These are phyloP conservation scores for Boechera divaricarpa DNA, from an alignment of 345 rosid species.

Conservation along the genomic window DNA sequence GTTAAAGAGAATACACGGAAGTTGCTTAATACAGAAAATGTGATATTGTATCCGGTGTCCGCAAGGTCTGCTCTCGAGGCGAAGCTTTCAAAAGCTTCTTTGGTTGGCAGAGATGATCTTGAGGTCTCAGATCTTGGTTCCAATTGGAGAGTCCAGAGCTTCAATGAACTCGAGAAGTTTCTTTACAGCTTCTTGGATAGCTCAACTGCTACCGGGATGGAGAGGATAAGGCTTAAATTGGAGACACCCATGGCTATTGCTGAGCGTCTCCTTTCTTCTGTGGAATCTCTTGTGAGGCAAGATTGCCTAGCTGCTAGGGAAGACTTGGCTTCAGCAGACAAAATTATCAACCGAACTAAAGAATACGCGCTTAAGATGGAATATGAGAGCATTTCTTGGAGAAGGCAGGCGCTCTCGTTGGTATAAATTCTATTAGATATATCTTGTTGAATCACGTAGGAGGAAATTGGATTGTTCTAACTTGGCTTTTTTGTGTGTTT, in stretches of 20 bases:
- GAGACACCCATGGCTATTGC: conserved; percentile 90
- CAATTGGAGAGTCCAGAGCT: conserved; percentile 61
- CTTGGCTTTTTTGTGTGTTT: conserved; percentile 28
- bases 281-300: conserved; percentile 65
- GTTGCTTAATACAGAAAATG: conserved; percentile 74
- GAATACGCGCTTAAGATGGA: conserved; percentile 64
- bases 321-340: conserved; percentile 64
- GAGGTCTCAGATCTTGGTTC: conserved; percentile 51
- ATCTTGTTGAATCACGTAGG: conserved; percentile 26
- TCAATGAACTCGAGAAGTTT: conserved; percentile 70
- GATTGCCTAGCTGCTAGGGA: conserved; percentile 61
- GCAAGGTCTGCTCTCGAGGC: conserved; percentile 86
- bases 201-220: conserved; percentile 74
- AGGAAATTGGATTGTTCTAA: conserved; percentile 26
- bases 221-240: conserved; percentile 91
- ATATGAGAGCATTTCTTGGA: conserved; percentile 83
- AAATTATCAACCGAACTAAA: conserved; percentile 63
- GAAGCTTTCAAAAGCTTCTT: conserved; percentile 65
- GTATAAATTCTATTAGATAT: conserved; percentile 51
- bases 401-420: conserved; percentile 65
- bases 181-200: conserved; percentile 84
- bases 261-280: conserved; percentile 72
- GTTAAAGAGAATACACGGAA: conserved; percentile 74
- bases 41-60: conserved; percentile 79
- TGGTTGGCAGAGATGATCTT: conserved; percentile 48